Base-by-base conservation (phyloP, 495 filamentous ascomycete genomes). In the Aspergillus bridgeri region DNA sequence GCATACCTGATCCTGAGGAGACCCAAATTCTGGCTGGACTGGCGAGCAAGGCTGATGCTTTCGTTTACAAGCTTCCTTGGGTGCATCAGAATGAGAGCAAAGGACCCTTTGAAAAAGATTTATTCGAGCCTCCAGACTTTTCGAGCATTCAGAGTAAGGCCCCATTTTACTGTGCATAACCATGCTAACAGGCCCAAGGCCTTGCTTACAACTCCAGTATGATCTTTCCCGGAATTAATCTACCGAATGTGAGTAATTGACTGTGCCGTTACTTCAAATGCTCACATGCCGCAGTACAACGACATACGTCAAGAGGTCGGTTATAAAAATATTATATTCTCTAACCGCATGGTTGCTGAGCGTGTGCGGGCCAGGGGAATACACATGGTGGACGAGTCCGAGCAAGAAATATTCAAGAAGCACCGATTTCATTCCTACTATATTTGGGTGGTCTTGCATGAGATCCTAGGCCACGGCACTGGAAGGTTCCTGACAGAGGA, bases 261-360 rank as follows among this genome's bases (percentile, higher is more conserved):
- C n/a, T 21, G 9, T 25, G n/a, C 13, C 19, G 22, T 24, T 19
- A 27, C 17, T 25, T 15, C 2, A 13, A 17, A 3, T 51, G 38
- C 48, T 49, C 33, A 52, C 13, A 7, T 24, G 54, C 11, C 7
- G 53, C 42, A 78, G 75, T 80, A 75, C 60, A 75, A 80, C 49
- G 73, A 80, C 53, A 81, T 80, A 47, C 72, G 76, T 3, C 68
- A 79, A 54, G 64, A 71, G 17, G 58, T 59, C 21, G 77, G 77
- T 25, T 80, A 75, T 62, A 80, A 81, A 56, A 81, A 80, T 56
- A 68, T 81, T 48, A 75, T 79, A 23, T 72, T 79, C 44, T 63
- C 73, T 9, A 80, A 78, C 56, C 73, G 73, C 42, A 74, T 78
- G 70, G 63, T 59, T 11, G 69, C 65, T 17, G 69, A 78, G 56